Conservation (phyloP, 2,329 filamentous ascomycete genomes). For the Trichoderma koningii region DNA sequence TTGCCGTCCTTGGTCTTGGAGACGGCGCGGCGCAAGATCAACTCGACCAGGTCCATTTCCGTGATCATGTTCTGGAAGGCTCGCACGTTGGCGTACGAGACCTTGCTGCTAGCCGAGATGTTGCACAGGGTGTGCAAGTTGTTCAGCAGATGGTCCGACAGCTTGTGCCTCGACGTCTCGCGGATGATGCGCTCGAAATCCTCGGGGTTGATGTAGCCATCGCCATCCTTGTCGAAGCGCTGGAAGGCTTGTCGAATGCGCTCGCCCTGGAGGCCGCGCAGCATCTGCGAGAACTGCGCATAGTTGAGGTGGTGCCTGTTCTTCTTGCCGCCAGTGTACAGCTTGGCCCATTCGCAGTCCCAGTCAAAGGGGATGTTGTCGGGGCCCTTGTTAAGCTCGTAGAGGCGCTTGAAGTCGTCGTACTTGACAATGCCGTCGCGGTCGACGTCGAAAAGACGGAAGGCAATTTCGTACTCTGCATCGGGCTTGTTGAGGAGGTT, state of each 20-base stretch:
- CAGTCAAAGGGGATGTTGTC: constrained; percentile 92
- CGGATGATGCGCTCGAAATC: constrained; percentile 97
- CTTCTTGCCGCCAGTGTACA: constrained; percentile 89
- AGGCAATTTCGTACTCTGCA: constrained; percentile 98
- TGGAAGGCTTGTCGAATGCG: constrained; percentile 94
- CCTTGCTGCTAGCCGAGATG: constrained; percentile 86
- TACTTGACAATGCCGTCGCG: constrained; percentile 85
- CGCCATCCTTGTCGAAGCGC: constrained; percentile 83
- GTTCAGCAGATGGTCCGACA: constrained; percentile 91
- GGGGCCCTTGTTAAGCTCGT: constrained; percentile 84
- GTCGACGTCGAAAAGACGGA: constrained; percentile 90
- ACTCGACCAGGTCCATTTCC: constrained; percentile 96
- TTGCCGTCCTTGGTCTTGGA: constrained; percentile 82
- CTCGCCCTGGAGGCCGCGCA: constrained; percentile 93
- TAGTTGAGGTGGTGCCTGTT: constrained; percentile 92
- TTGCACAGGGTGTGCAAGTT: constrained; percentile 94
- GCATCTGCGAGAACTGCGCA: constrained; percentile 96
- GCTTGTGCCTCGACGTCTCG: constrained; percentile 91
- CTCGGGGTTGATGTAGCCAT: constrained; percentile 93
- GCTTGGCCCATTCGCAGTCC: constrained; percentile 92
- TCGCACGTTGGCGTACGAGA: constrained; percentile 95
- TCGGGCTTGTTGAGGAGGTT: constrained; percentile 92
- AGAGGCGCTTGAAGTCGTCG: constrained; percentile 80
- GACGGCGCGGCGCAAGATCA: constrained; percentile 86
- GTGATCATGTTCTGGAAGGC: constrained; percentile 98